Base-by-base conservation (phyloP, 2,329 filamentous ascomycete genomes). In the Ambrosiella beaveri region DNA sequence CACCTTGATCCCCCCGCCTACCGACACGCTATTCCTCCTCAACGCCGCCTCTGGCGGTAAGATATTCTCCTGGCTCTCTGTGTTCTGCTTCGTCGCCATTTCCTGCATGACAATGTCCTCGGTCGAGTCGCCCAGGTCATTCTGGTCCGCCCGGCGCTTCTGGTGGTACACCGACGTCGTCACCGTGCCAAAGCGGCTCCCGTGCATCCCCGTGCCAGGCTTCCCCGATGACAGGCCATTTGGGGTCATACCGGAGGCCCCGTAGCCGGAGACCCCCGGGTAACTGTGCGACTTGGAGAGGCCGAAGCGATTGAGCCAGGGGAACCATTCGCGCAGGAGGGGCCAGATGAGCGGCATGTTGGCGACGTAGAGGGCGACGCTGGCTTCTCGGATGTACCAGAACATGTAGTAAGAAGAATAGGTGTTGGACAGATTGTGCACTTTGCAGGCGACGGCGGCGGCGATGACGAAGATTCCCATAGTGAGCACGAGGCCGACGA, bases 391-490 rank as follows among this genome's bases (percentile, higher is more conserved):
- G 54, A 73, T 70, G 63, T 74, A 74, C 72, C 72, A 74, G 57
- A 69, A 71, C 2, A 68, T 70, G 71, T 71, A 74, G 12, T 66
- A 62, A 17, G 59, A 63, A 7, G 69, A 71, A 54, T 65, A 73
- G 0, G 71, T 70, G 15, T 71, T 63, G 9, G 60, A 67, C 37
- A 74, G 67, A 59, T 70, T 73, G 65, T 74, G 73, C 58, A 66
- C 68, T 54, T 74, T 74, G 64, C 70, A 70, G 57, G 81, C 69
- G 35, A 74, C 67, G 13, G 75, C 74, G 2, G 71, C 74, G 19
- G 75, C 66, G 35, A 82, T 73, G 0, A 74, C 75, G 55, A 77
- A 76, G 40, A 68, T 61, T 7, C 74, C 74, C 38, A 77, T 63
- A 8, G 70, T 68, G 59, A 77, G 75, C 35, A 77, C 69, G 3